Evolutionary conservation across 805 yeast genomes (phyloP).

Genomic region (Barnettozyma californica): DNA sequence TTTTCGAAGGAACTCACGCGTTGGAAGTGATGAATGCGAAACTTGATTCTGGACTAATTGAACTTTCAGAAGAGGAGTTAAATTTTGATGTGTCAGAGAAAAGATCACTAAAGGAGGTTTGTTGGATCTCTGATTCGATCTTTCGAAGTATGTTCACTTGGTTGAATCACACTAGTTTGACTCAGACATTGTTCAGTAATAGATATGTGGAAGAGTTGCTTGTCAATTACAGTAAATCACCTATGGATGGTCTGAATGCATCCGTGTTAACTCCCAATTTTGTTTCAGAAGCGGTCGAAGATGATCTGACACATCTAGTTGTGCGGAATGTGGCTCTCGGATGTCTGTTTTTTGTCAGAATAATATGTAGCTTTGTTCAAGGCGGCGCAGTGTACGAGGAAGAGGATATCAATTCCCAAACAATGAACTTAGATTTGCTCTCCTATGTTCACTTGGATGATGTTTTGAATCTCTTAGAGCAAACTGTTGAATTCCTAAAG

Average conservation of each 20-base stretch:
- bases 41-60: conserved; percentile 74
- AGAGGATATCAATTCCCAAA: conserved; percentile 66
- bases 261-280: conserved; percentile 8
- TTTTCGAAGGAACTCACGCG: conserved; percentile 85
- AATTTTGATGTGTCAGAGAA: conserved; percentile 39
- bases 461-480: conserved; percentile 27
- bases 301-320: conserved; percentile 41
- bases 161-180: conserved; percentile 68
- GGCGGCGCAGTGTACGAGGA: conserved; percentile 65
- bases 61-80: conserved; percentile 38
- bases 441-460: conserved; percentile 21
- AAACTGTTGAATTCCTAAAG: conserved; percentile 30
- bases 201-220: conserved; percentile 62
- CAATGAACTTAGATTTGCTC: conserved; percentile 48
- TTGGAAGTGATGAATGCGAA: conserved; percentile 67
- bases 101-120: conserved; percentile 35
- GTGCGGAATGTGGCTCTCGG: conserved; percentile 49
- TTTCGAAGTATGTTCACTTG: conserved; percentile 58
- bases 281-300: not conserved
- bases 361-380: conserved; percentile 40
- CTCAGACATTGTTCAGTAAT: conserved; percentile 76
- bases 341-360: conserved; percentile 47
- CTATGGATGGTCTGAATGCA: conserved; percentile 9
- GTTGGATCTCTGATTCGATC: conserved; percentile 49
- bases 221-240: conserved; percentile 31